Evolutionary conservation across 1,139 yeast species (phyloP).

Genomic region (Kurtzmaniella quercitrusa): DNA sequence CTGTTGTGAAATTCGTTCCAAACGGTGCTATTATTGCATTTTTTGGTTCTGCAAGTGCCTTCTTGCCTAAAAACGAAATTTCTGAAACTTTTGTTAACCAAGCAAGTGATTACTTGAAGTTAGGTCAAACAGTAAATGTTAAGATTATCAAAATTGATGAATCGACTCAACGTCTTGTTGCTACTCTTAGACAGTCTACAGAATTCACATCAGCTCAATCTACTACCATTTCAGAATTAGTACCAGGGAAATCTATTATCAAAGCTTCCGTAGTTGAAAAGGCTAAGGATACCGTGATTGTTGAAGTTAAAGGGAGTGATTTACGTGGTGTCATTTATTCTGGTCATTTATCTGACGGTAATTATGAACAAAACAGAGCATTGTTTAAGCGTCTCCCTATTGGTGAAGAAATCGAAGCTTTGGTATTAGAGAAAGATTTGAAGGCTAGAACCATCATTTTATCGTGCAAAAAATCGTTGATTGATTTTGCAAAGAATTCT

Average conservation of each 20-base stretch:
- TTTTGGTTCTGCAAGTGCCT: constrained; percentile 75
- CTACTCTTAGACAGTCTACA: constrained; percentile 67
- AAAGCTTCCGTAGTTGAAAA: constrained; percentile 69
- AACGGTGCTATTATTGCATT: constrained; percentile 82
- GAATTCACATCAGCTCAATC: constrained; percentile 49
- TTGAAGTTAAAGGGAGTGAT: constrained; percentile 52
- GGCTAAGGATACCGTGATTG: constrained; percentile 64
- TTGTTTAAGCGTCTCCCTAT: constrained; percentile 51
- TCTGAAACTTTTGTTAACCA: constrained; percentile 80
- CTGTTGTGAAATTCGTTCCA: constrained; percentile 67
- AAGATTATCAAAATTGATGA: constrained; percentile 57
- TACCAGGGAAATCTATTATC: constrained; percentile 61
- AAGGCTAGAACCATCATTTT: constrained; percentile 58
- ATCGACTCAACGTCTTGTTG: constrained; percentile 55
- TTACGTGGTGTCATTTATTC: constrained; percentile 69
- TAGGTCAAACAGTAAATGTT: constrained; percentile 83
- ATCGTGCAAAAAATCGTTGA: constrained; percentile 62
- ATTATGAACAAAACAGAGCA: constrained; percentile 68
- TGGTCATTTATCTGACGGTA: constrained; percentile 76
- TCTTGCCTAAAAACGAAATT: constrained; percentile 80
- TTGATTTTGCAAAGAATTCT: constrained; percentile 56
- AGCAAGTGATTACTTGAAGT: constrained; percentile 71
- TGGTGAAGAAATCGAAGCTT: constrained; percentile 58
- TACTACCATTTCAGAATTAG: constrained; percentile 42
- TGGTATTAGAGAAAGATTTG: constrained; percentile 65